phyloP scores from a whole-genome alignment of 257 asterid species.

The Cynanchum wilfordii region DNA sequence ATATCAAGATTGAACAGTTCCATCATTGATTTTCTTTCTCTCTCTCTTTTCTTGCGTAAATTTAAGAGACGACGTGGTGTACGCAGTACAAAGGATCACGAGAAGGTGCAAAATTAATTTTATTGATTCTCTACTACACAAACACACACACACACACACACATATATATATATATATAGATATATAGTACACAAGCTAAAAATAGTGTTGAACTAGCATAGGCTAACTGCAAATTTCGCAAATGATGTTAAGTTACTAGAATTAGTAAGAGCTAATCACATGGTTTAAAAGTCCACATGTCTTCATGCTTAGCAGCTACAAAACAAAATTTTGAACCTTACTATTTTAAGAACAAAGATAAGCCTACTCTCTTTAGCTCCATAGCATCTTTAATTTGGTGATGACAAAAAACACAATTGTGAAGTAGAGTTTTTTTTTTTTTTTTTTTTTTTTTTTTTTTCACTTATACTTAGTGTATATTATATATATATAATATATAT shows the following conservation, averaged over 20 bases:
- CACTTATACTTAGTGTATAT: too few relatives aligned
- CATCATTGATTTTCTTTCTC: neutral
- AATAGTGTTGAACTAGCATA: neutral
- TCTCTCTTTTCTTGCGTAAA: neutral
- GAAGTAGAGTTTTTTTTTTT: neutral
- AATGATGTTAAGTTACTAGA: slow-evolving; percentile 1
- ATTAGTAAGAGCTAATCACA: slow-evolving; percentile 7
- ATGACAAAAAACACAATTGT: neutral
- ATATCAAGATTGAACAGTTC: too few relatives aligned
- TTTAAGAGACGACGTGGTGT: too few relatives aligned
- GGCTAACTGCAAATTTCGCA: neutral
- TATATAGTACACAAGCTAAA: neutral
- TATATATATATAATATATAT: too few relatives aligned
- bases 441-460: too few relatives aligned
- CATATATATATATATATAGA: too few relatives aligned
- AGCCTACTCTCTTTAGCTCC: neutral
- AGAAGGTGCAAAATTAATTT: neutral
- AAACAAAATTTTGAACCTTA: slow-evolving; percentile 3
- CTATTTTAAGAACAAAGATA: slow-evolving; percentile 4
- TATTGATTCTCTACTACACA: neutral
- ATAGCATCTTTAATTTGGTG: slow-evolving; percentile 3
- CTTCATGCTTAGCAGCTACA: slow-evolving; percentile 7
- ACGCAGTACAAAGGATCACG: slow-evolving; percentile 4
- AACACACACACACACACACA: too few relatives aligned
- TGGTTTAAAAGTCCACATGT: slow-evolving; percentile 4